Base-by-base conservation (phyloP, 2,329 filamentous ascomycete genomes). In the Curvularia verruculosa region DNA sequence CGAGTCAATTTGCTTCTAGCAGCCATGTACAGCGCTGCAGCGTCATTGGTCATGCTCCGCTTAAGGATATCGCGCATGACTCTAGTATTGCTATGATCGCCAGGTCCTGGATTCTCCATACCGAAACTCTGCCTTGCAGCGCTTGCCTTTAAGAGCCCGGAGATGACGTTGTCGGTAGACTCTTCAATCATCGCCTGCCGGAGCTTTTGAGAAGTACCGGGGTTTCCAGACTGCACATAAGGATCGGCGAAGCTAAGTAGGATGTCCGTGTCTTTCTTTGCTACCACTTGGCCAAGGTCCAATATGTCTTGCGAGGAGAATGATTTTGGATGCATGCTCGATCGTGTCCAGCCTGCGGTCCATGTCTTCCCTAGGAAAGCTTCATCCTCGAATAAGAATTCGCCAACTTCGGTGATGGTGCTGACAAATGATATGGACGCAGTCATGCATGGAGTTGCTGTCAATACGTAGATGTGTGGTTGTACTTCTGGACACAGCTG, bases 261-360 rank as follows among this genome's bases (percentile, higher is more conserved):
- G 1, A 39, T 34, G 3, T 45, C 36, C 0, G 51, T 52, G 15
- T 50, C 56, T 9, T 39, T 37, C 19, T 28, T 41, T 0, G 12
- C 37, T 3, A 59, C 6, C 1, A 53, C 37, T 1, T 48, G 37
- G 1, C 59, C 50, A 0, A 61, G 44, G 19, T 61, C 59, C 1
- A 43, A 31, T 1, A 61, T 59, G 15, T 61, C 59, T 40, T 54
- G 53, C 2, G 31, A 29, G 1, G 50, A 54, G 1, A 61, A 34
- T 5, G 43, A 48, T 41, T 28, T 54, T 2, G 59, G 56, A 9
- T 61, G 59, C 56, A 61, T 61, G 15, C 52, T 47, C 23, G 59
- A 54, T 8, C 53, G 28, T 8, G 50, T 44, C 53, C 53, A 57
- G n/a, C 28, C 43, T 6, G 56, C 21, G 9, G 12, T 57, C 53